Percentiles rank a stretch among this genome's conserved stretches.
phyloP scores from a whole-genome alignment of 139 green algal genomes.

The Zygnema cylindricum region DNA sequence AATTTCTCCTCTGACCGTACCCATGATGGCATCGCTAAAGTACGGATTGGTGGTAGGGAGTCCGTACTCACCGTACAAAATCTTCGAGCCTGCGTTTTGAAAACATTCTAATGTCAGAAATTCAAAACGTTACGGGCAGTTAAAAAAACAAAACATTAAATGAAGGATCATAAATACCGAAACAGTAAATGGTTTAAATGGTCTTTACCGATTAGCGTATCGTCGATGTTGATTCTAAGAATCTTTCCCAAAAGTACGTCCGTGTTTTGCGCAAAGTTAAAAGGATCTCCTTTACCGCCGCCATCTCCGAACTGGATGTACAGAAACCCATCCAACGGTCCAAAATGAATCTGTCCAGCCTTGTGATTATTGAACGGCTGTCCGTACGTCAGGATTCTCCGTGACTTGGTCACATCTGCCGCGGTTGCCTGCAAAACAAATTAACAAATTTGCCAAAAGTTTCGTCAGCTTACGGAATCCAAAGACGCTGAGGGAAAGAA shows the following conservation, averaged over 20 bases:
- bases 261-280: conserved; percentile 40
- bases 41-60: conserved; percentile 24
- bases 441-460: too few relatives aligned
- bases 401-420: neutral
- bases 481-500: too few relatives aligned
- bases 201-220: neutral
- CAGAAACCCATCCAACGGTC: conserved; percentile 18
- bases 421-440: neutral
- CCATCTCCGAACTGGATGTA: conserved; percentile 31
- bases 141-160: too few relatives aligned
- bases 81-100: too few relatives aligned
- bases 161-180: too few relatives aligned
- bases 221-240: conserved; percentile 34
- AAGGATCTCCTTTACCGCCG: conserved; percentile 14
- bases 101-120: too few relatives aligned
- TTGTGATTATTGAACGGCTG: conserved; percentile 49
- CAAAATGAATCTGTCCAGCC: conserved; percentile 21
- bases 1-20: neutral
- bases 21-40: too few relatives aligned
- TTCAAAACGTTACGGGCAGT: too few relatives aligned
- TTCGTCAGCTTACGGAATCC: too few relatives aligned
- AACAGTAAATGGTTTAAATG: too few relatives aligned
- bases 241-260: conserved; percentile 26
- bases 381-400: conserved; percentile 18
- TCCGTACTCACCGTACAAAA: neutral